These are phyloP conservation scores for Cercospora citrullina DNA, from an alignment of 2,329 filamentous ascomycete genomes.

Conservation along the genomic window DNA sequence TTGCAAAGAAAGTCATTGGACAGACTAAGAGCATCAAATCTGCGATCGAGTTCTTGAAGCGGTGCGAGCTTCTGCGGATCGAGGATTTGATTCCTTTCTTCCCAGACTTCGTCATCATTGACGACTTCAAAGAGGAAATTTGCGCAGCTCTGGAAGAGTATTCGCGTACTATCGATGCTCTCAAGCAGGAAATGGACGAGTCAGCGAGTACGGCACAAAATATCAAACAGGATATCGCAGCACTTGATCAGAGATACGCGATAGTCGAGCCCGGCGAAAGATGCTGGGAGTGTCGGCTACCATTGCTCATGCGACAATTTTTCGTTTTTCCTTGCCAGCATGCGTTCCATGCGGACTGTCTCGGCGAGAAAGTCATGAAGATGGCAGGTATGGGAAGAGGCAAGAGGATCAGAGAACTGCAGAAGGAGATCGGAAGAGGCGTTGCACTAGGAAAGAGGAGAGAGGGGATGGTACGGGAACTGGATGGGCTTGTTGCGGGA, in stretches of 20 bases:
- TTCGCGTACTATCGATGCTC: conserved; percentile 79
- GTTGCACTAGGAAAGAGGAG: conserved; percentile 66
- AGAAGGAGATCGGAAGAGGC: conserved; percentile 78
- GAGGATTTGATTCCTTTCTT: conserved; percentile 98
- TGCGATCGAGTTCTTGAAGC: conserved; percentile 88
- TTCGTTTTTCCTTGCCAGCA: conserved; percentile 99
- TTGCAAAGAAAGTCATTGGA: conserved; percentile 90
- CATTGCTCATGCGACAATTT: conserved; percentile 85
- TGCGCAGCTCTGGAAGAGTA: conserved; percentile 93
- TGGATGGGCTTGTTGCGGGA: conserved; percentile 88
- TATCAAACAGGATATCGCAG: conserved; percentile 85
- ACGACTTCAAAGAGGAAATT: conserved; percentile 99
- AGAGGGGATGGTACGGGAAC: conserved; percentile 80
- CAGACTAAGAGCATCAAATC: conserved; percentile 78
- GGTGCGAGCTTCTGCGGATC: conserved; percentile 88
- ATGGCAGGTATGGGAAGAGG: conserved; percentile 74
- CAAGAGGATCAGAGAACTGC: conserved; percentile 79
- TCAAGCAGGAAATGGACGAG: conserved; percentile 96
- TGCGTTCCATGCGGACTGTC: conserved; percentile 92
- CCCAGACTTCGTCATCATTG: conserved; percentile 96
- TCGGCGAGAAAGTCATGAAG: conserved; percentile 82
- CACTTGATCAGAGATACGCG: conserved; percentile 84
- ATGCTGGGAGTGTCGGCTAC: conserved; percentile 84
- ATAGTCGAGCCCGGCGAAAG: conserved; percentile 96
- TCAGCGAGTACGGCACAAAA: conserved; percentile 83